These are phyloP conservation scores for Colletotrichum sp. DNA, from an alignment of 2,329 filamentous ascomycete species.

Conservation along the genomic window DNA sequence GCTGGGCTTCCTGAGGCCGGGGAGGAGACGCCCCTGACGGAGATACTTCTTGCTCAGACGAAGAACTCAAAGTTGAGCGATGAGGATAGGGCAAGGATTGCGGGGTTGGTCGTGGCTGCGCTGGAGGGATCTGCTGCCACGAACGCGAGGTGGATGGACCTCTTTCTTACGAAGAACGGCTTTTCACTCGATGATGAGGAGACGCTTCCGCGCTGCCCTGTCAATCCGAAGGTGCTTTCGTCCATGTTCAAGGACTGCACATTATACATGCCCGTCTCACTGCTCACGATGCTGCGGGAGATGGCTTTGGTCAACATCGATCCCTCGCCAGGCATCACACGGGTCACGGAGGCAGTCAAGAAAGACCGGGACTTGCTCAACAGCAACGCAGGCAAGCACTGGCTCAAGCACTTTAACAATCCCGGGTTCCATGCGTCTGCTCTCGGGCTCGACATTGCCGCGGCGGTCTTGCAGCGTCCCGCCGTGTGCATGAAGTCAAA, in stretches of 20 bases:
- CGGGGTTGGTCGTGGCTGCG: constrained; percentile 25
- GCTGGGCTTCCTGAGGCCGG: constrained; percentile 3
- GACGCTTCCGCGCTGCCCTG: constrained; percentile 28
- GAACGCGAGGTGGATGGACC: constrained; percentile 33
- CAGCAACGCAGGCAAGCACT: constrained; percentile 34
- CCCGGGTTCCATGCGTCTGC: background rate
- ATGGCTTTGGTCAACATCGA: constrained; percentile 26
- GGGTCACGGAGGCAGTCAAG: constrained; percentile 28
- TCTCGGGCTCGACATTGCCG: background rate
- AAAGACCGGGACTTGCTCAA: constrained; percentile 25
- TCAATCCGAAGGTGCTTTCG: constrained; percentile 12
- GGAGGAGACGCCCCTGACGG: constrained; percentile 21
- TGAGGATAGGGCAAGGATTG: constrained; percentile 19
- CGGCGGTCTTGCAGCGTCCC: background rate
- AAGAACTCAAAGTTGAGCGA: background rate
- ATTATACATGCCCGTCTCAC: constrained; percentile 18
- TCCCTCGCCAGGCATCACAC: constrained; percentile 23
- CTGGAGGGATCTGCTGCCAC: constrained; percentile 31
- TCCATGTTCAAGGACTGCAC: constrained; percentile 17
- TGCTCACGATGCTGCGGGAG: constrained; percentile 23
- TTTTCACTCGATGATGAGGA: constrained; percentile 25
- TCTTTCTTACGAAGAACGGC: constrained; percentile 34
- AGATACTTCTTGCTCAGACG: constrained; percentile 9
- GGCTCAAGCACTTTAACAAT: constrained; percentile 28
- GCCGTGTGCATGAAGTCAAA: background rate